Evolutionary conservation across 73 alveolate genomes (phyloP).

Genomic region (Tetrahymena elliotti): DNA sequence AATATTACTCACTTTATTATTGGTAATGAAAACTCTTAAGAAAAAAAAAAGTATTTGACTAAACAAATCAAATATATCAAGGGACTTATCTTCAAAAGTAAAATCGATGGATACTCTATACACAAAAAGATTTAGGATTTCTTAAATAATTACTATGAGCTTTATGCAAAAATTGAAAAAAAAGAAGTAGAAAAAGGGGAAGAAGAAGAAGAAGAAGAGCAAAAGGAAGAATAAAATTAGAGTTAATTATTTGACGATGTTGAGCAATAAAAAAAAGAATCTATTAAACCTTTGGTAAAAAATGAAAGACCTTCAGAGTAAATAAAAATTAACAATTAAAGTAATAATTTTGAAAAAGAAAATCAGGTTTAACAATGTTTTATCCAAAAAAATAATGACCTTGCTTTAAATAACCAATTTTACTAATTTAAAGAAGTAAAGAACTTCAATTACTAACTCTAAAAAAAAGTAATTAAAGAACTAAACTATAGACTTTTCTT

Average conservation of each 20-base stretch:
- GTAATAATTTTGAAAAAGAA: too few species aligned
- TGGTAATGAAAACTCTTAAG: background rate
- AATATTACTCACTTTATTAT: background rate
- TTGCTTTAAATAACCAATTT: too few species aligned
- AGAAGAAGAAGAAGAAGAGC: background rate
- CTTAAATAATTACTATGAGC: background rate
- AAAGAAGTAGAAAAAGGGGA: background rate
- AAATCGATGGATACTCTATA: background rate
- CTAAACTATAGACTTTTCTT: too few species aligned
- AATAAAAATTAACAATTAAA: too few species aligned
- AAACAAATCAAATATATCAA: background rate
- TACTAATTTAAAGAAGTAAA: background rate
- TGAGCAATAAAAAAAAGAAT: too few species aligned
- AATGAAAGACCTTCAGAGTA: too few species aligned
- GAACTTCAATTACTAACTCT: background rate
- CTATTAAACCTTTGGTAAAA: too few species aligned
- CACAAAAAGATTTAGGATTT: background rate
- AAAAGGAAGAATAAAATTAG: too few species aligned
- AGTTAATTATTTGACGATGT: too few species aligned
- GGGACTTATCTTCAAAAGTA: background rate
- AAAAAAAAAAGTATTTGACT: background rate
- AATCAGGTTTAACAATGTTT: too few species aligned
- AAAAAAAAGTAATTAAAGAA: too few species aligned
- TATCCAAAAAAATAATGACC: background rate
- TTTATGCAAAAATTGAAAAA: background rate